Conservation (phyloP, 2,329 filamentous ascomycete genomes). For the Elsinoe arachidis region DNA sequence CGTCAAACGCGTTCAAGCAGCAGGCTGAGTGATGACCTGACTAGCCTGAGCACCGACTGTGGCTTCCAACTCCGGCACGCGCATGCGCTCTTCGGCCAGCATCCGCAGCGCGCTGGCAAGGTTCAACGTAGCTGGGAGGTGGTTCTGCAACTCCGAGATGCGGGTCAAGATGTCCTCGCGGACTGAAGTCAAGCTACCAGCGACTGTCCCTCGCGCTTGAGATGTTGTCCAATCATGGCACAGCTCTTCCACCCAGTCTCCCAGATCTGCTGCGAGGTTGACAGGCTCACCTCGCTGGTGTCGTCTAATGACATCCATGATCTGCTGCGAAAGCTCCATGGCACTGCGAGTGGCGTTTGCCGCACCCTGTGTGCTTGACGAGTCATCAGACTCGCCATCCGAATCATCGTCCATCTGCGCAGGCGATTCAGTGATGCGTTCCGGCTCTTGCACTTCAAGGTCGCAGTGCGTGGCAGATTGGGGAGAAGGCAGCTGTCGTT, state of each 20-base stretch:
- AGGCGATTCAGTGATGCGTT: not conserved
- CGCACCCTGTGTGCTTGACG: not conserved
- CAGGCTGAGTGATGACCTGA: conserved; percentile 11
- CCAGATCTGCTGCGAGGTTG: not conserved
- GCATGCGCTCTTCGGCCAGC: conserved; percentile 9
- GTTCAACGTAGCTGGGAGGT: conserved; percentile 7
- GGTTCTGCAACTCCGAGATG: conserved; percentile 1
- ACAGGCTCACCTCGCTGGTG: conserved; percentile 1
- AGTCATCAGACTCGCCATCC: not conserved
- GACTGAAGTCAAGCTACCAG: not conserved
- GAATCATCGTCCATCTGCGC: not conserved
- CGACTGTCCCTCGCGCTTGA: not conserved
- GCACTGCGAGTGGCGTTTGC: not conserved
- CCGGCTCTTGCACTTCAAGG: conserved; percentile 12
- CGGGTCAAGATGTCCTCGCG: conserved; percentile 7
- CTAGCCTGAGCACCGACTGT: not conserved
- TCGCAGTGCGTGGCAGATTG: conserved; percentile 9
- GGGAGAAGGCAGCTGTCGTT: not conserved
- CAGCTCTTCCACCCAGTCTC: conserved; percentile 6
- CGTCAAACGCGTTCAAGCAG: not conserved
- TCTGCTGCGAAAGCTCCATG: conserved; percentile 8
- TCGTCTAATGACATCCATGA: conserved; percentile 5
- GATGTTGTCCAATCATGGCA: conserved; percentile 1
- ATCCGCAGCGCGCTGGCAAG: conserved; percentile 1
- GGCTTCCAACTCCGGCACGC: not conserved